Percentiles rank a stretch among this genome's conserved stretches.
phyloP scores from a whole-genome alignment of 495 filamentous ascomycete species.

The Trichoderma asperelloides region DNA sequence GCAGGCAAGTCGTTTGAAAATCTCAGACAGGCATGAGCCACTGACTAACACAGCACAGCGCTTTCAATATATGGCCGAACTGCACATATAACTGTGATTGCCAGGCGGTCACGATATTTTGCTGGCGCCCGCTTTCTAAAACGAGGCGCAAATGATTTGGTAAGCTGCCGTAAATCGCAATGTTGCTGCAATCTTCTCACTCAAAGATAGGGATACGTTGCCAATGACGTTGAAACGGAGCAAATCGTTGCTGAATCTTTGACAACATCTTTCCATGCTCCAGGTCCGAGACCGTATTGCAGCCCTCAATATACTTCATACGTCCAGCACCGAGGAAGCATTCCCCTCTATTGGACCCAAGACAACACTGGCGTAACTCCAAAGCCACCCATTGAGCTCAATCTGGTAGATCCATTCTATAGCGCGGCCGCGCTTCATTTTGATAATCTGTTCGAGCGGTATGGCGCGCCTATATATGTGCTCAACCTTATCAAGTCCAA shows the following conservation, averaged over 20 bases:
- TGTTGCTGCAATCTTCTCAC: conserved; percentile 13
- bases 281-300: conserved; percentile 74
- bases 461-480: conserved; percentile 83
- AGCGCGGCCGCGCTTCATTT: conserved; percentile 94
- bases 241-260: conserved; percentile 92
- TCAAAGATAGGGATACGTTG: conserved; percentile 67
- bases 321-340: conserved; percentile 93
- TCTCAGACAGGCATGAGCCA: background rate
- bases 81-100: conserved; percentile 88
- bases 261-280: conserved; percentile 91
- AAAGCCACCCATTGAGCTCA: conserved; percentile 90
- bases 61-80: conserved; percentile 74
- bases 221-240: conserved; percentile 99
- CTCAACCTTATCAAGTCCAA: conserved; percentile 90
- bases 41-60: conserved; percentile 27
- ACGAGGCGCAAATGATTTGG: conserved; percentile 83
- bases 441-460: conserved; percentile 88
- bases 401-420: conserved; percentile 92
- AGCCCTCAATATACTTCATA: conserved; percentile 93
- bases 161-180: conserved; percentile 12
- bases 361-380: conserved; percentile 92
- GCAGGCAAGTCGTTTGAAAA: conserved; percentile 30
- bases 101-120: conserved; percentile 84
- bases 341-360: conserved; percentile 95
- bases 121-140: conserved; percentile 93